Evolutionary conservation across 2,329 filamentous ascomycete species (phyloP).

Genomic region (Colletotrichum sublineola): DNA sequence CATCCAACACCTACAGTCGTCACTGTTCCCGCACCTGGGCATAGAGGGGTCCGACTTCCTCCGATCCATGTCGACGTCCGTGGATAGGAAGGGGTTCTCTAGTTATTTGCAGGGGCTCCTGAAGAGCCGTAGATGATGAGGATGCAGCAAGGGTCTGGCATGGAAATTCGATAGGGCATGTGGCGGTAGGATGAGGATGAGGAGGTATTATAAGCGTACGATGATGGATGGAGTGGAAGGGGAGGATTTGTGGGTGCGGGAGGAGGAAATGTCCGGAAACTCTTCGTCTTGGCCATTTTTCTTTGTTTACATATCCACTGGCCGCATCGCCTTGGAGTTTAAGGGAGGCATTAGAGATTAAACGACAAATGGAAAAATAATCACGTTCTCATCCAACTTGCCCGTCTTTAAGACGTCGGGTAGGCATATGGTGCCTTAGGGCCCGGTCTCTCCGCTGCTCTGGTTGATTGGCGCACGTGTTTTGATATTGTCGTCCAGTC

Average conservation of each 20-base stretch:
- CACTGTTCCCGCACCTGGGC: conserved; percentile 75
- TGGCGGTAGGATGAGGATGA: neutral
- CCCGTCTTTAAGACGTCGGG: neutral
- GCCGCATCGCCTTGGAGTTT: conserved; percentile 43
- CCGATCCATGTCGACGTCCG: conserved; percentile 68
- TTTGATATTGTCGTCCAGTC: neutral
- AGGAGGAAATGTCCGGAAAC: conserved; percentile 16
- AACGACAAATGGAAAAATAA: conserved; percentile 41
- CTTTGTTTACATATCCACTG: conserved; percentile 43
- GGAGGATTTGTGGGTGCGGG: neutral
- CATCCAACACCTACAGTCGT: conserved; percentile 74
- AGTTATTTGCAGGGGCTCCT: conserved; percentile 73
- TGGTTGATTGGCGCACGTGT: neutral
- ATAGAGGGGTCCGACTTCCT: conserved; percentile 73
- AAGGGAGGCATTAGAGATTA: conserved; percentile 43
- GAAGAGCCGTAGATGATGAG: conserved; percentile 54
- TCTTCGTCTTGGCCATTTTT: conserved; percentile 41
- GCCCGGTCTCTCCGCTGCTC: neutral
- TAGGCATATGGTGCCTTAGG: neutral
- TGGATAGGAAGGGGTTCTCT: conserved; percentile 72
- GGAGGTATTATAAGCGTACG: conserved; percentile 20
- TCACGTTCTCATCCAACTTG: conserved; percentile 20
- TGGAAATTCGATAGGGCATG: neutral
- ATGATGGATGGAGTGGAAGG: conserved; percentile 31
- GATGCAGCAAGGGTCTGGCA: neutral